Base-by-base conservation (phyloP, 148 eudicot genomes). In the Persicaria maculosa region DNA sequence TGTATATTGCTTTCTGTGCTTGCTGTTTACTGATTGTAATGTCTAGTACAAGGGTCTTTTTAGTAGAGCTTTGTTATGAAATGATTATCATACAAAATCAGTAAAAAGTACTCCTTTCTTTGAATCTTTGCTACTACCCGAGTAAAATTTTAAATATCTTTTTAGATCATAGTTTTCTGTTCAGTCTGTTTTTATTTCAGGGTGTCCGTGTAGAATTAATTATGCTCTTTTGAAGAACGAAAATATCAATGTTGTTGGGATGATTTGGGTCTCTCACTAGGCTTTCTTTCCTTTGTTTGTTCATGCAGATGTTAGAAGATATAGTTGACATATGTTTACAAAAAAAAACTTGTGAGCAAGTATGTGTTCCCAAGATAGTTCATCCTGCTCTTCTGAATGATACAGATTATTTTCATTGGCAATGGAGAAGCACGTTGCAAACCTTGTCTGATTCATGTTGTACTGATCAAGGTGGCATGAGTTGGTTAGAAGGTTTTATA, bases 381-480 rank as follows among this genome's bases (percentile, higher is more conserved):
- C 75, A 77, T 62, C 77, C 77, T 77, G 75, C 78, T 72, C 73
- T 74, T 74, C 80, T 50, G 74, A 82, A 80, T 79, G 85, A 81
- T 69, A 75, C 82, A 61, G 77, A 82, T 80, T 83, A 77, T 83
- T 77, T 82, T 50, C 43, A 65, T 65, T 81, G 80, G 77, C 81
- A 83, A 47, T 83, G 81, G 85, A 85, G 79, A 78, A 83, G 81
- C 74, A 79, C 79, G 31, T 75, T 87, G 77, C 83, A 84, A 74
- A 87, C 81, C 75, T 74, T 84, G 46, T 80, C 80, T 64, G 85
- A 84, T 67, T 85, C 90, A 16, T n/a, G 84, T 57, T 43, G 70
- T 58, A 76, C 79, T 44, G 75, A 79, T 74, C 86, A 86, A 78
- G 82, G 81, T 59, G 87, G 84, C 72, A 76, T 75, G 73, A 78